Evolutionary conservation across 2,329 filamentous ascomycete species (phyloP), one percentile per base, ranked within the genome.

Genomic region (Scytalidium lignicola): DNA sequence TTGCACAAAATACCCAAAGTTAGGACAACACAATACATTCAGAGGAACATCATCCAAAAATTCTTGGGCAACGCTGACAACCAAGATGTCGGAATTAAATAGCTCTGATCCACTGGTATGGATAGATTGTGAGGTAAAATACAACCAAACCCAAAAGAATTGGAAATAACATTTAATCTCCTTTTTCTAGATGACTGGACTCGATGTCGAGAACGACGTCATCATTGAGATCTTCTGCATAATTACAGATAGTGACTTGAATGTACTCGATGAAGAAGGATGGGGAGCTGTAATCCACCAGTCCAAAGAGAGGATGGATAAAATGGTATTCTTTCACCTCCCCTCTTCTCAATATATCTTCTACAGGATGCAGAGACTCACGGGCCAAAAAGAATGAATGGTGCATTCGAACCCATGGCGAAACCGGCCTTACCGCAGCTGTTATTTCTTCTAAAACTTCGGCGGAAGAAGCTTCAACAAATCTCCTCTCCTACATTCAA

Each of bases 221-320:
- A 93, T 97, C 62, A 82, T 97, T 63, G 90, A 95, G 61, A 86
- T 97, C 50, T 92, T 86, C 68, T 96, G 91, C 71, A 86, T 95
- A 68, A 80, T 99, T 65, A 99, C 93, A 7, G 87, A 91, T 58
- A 79, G 82, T 47, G 74, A 90, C 53, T 79, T 99, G 18, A 79
- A 88, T 50, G 67, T 95, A 28, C 70, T 95, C 21, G 90, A 96
- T 52, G 72, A 82, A 20, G 67, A 76, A 26, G 92, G 92, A 57
- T 96, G 87, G 75, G 88, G 95, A 62, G 80, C 79, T 22, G 75
- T 92, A 42, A 79, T 99, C 50, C 85, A 92, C 65, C 88, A 88
- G 60, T 74, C 82, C 1, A 74, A 83, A 60, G 74, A 80, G 47
- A 78, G 81, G 40, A 81, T 97, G 59, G 83, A 85, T 62, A 68